Evolutionary conservation across 2,329 filamentous ascomycete species (phyloP), one percentile per base, ranked within the genome.

Genomic region (Thelonectria olida): DNA sequence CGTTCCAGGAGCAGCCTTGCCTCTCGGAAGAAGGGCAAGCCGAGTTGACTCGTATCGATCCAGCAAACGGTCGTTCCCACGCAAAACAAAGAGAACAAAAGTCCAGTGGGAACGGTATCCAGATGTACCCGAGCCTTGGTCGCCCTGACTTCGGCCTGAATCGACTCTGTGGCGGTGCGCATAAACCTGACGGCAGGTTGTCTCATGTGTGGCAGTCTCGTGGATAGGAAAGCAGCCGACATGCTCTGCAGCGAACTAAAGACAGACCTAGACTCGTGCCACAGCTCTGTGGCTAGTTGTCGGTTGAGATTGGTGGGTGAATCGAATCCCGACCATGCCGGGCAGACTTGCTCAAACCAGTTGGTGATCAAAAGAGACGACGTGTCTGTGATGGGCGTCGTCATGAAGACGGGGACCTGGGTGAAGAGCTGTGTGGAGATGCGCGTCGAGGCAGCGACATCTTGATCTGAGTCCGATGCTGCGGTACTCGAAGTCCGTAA

Each of bases 301-400:
- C 78, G 76, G 45, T 80, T 80, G 22, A 78, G 68, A 20, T 80
- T 80, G 3, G 68, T 60, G 15, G 73, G 67, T 15, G 78, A 80
- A 60, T 80, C 78, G 27, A 78, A 79, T 5, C 75, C 77, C 0
- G 78, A 80, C 78, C 78, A 80, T 13, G 74, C 69, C 1, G 78
- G 72, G 38, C 78, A 80, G 7, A 80, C 78, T 13, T 78, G 72
- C 1, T 75, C 71, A 53, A 80, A 80, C 78, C 78, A 80, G 55
- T 72, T 72, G 48, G 66, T 72, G 20, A 80, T 76, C 9, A 80
- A 72, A 0, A 76, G 68, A 0, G 74, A 73, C 1, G 74, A 73
- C 3, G 71, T 72, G 34, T 78, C 73, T 5, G 67, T 72, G 28
- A 71, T 66, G 13, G 71, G 69, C 36, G 59, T 60, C 55, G 60